A percentile compares a stretch with the other conserved stretches of the same genome.
phyloP scores from a whole-genome alignment of 148 eudicot species.

The Amaranthus palmeri region DNA sequence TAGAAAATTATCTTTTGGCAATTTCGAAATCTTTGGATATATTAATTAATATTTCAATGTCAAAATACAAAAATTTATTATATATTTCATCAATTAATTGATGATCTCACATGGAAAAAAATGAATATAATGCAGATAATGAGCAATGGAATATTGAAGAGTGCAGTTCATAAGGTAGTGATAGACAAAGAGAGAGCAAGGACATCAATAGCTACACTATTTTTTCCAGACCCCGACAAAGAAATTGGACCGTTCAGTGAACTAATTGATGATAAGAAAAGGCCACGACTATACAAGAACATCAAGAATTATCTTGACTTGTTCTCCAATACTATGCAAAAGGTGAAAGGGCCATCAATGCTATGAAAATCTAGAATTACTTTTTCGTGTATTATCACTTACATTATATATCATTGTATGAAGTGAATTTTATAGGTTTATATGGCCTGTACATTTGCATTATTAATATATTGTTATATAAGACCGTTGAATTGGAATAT shows the following conservation, averaged over 20 bases:
- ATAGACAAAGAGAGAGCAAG: slow-evolving; percentile 23
- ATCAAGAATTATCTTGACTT: slow-evolving; percentile 18
- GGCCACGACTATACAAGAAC: slow-evolving; percentile 32
- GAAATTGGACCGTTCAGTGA: slow-evolving; percentile 28
- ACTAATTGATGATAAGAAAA: slow-evolving; percentile 20
- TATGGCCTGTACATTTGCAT: too few relatives aligned
- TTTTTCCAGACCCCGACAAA: slow-evolving; percentile 1
- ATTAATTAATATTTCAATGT: too few relatives aligned
- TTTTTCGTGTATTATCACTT: too few relatives aligned
- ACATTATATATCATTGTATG: too few relatives aligned
- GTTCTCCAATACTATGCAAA: slow-evolving; percentile 1
- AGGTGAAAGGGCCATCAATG: slow-evolving; percentile 21
- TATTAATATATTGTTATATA: too few relatives aligned
- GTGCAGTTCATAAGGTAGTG: slow-evolving; percentile 37
- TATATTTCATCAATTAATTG: too few relatives aligned
- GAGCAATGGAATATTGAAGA: slow-evolving; percentile 36
- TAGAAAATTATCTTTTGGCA: too few relatives aligned
- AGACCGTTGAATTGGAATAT: too few relatives aligned
- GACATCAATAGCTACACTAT: slow-evolving; percentile 23
- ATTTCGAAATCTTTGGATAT: too few relatives aligned
- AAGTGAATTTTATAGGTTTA: too few relatives aligned
- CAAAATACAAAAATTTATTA: too few relatives aligned
- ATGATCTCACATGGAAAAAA: too few relatives aligned
- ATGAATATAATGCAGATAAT: slow-evolving; percentile 24
- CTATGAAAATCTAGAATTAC: slow-evolving; percentile 4